Percentiles rank a stretch among this genome's conserved stretches.
phyloP scores from a whole-genome alignment of 2,329 filamentous ascomycete species.

The Apiospora hydei region DNA sequence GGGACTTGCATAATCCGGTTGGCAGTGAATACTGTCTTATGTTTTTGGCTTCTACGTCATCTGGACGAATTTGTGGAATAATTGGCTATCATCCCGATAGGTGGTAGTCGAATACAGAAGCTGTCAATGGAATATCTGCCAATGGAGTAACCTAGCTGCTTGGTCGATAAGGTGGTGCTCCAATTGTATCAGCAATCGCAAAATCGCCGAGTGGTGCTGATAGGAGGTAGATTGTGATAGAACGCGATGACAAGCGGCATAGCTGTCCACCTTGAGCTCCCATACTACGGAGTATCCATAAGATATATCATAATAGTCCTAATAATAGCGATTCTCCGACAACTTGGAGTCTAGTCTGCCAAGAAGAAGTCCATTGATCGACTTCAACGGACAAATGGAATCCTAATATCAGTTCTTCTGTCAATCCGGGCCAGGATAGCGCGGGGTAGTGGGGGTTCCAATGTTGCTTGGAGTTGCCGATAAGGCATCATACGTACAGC shows the following conservation, averaged over 20 bases:
- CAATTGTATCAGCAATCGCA: too few relatives aligned
- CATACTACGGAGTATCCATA: neutral
- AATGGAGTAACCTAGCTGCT: neutral
- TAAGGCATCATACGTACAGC: slow-evolving; percentile 31
- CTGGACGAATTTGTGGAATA: too few relatives aligned
- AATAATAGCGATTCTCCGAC: neutral
- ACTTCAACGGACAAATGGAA: neutral
- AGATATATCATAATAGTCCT: neutral
- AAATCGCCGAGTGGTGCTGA: neutral
- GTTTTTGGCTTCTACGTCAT: neutral
- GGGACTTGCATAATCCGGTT: neutral
- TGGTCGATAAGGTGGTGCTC: neutral
- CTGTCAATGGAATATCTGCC: too few relatives aligned
- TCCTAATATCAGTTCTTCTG: neutral
- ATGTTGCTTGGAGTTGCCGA: slow-evolving; percentile 26
- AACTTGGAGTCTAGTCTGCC: neutral
- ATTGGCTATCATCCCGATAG: too few relatives aligned
- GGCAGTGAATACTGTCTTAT: neutral
- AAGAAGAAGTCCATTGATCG: neutral
- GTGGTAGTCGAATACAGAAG: too few relatives aligned
- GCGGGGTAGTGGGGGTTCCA: slow-evolving; percentile 22
- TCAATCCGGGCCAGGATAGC: neutral
- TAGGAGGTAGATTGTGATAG: neutral
- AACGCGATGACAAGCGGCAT: neutral
- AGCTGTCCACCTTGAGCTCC: neutral